phyloP scores from a whole-genome alignment of 768 basidiomycete species.

The Lyophyllum decastes region DNA sequence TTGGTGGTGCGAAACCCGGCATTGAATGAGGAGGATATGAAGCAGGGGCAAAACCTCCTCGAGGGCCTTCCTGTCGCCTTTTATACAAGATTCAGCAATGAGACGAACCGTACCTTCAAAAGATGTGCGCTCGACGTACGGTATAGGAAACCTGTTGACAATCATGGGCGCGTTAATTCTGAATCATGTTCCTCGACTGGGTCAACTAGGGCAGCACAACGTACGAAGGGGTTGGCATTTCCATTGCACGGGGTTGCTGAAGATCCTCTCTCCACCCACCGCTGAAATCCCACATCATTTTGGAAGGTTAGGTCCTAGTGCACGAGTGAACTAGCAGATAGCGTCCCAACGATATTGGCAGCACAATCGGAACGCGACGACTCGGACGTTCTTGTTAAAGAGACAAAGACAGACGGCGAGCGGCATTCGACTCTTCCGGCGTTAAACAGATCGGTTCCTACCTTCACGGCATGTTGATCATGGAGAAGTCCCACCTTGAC shows the following conservation, averaged over 20 bases:
- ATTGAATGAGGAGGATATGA: slow-evolving; percentile 10
- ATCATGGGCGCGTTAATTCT: neutral
- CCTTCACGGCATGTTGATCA: neutral
- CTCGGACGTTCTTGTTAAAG: slow-evolving; percentile 6
- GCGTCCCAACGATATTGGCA: neutral
- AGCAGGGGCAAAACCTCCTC: slow-evolving; percentile 11
- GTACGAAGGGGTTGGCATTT: slow-evolving; percentile 29
- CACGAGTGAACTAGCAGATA: too few relatives aligned
- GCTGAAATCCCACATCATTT: slow-evolving; percentile 44
- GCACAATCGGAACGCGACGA: neutral
- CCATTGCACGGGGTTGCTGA: slow-evolving; percentile 22
- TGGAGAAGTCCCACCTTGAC: neutral
- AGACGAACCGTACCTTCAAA: neutral
- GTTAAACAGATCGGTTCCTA: slow-evolving; percentile 6
- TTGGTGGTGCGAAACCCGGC: slow-evolving; percentile 15
- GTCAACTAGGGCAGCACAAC: slow-evolving; percentile 8
- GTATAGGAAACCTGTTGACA: slow-evolving; percentile 26
- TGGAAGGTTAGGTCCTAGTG: slow-evolving; percentile 7
- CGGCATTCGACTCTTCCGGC: neutral
- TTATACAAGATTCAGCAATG: neutral
- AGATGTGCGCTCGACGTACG: slow-evolving; percentile 23
- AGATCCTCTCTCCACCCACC: slow-evolving; percentile 26
- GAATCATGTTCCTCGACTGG: neutral
- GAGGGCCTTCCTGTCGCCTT: slow-evolving; percentile 7
- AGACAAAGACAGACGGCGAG: neutral